Conservation (phyloP, 2,329 filamentous ascomycete genomes). For the Dothidotthia symphoricarpi region DNA sequence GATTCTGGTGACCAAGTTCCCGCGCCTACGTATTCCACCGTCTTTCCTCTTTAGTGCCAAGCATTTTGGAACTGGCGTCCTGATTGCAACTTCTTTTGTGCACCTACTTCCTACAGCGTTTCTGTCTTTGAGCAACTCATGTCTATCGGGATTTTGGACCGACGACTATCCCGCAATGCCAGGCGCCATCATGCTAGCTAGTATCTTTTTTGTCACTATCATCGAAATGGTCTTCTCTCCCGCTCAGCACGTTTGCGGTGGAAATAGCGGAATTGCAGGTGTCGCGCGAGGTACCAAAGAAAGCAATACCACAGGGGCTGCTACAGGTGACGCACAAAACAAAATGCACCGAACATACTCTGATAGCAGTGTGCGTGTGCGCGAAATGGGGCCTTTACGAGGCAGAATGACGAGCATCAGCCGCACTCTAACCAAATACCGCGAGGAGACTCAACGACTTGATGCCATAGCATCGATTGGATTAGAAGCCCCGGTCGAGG, state of each 20-base stretch:
- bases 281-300: constrained; percentile 18
- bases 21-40: constrained; percentile 58
- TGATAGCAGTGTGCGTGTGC: constrained; percentile 24
- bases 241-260: constrained; percentile 57
- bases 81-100: constrained; percentile 81
- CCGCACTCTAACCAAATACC: constrained; percentile 30
- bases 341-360: constrained; percentile 19
- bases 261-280: constrained; percentile 42
- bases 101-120: constrained; percentile 65
- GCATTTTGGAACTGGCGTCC: constrained; percentile 68
- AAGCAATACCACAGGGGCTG: background rate
- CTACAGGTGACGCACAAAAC: constrained; percentile 4
- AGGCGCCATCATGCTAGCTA: constrained; percentile 62
- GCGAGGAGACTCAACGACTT: constrained; percentile 23
- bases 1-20: constrained; percentile 59
- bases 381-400: constrained; percentile 23
- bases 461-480: constrained; percentile 47
- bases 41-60: constrained; percentile 59
- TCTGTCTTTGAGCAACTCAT: constrained; percentile 42
- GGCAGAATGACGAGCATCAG: constrained; percentile 30
- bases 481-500: constrained; percentile 39
- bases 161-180: constrained; percentile 60
- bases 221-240: constrained; percentile 60
- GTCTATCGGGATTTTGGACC: constrained; percentile 59
- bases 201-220: constrained; percentile 61